Evolutionary conservation across 805 yeast species (phyloP), one percentile per base, ranked within the genome.

Genomic region (Wickerhamiella cacticola): DNA sequence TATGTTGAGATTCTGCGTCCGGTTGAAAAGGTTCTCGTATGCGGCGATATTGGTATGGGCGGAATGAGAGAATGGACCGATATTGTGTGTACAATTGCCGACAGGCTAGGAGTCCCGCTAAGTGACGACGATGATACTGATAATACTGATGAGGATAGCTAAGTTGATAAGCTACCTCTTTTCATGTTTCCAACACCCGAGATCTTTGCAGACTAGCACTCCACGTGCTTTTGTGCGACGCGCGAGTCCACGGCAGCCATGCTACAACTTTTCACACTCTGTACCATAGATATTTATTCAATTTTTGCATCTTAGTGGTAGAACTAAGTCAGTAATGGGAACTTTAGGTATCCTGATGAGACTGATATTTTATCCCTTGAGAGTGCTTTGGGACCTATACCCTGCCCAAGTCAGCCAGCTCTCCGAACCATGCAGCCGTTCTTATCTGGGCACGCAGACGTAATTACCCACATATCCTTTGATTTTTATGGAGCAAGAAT

Each of bases 41-140:
- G 92, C 68, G 97, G 98, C 52, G 97, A 92, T 61, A 87, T 89
- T 49, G 97, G 97, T 12, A 82, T 89, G 87, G 98, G 98, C 38
- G 98, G 97, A 45, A 89, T 89, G 98, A 79, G 89, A 74, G 97
- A 92, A 60, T 86, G 94, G 78, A 80, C 85, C 54, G 96, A 88
- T 59, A 80, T 92, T 55, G 96, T 87, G n/a, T 94, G 86, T 60
- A 78, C 79, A 53, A 70, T 87, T 45, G 89, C 82, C 13, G 49
- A 47, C 7, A 53, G 62, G 5, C 55, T 64, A 7, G 66, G 66
- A 19, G 62, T 59, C 5, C 56, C 52, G 9, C 54, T 54, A 1
- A 58, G 54, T 8, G 61, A 58, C 2, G 61, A 55, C 1, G 60
- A 58, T 6, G 59, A 53, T 13, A 59, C 55, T 9, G 60, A 55